phyloP scores from a whole-genome alignment of 148 eudicot species.

The Polygonum maritimum region DNA sequence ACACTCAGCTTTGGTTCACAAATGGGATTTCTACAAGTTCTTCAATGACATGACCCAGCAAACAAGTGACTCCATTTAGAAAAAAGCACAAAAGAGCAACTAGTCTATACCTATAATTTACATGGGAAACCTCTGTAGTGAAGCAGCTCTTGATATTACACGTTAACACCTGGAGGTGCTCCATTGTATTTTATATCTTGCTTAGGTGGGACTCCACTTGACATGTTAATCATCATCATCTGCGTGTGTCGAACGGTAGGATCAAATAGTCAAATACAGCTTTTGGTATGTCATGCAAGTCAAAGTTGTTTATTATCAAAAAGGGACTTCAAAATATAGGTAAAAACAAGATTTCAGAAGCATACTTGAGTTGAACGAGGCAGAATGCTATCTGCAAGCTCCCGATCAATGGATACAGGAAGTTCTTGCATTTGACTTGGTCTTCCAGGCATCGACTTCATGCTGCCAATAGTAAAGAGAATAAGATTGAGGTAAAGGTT shows the following conservation, averaged over 20 bases:
- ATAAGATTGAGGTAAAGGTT: neutral
- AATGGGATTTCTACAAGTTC: constrained; percentile 5
- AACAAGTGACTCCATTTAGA: constrained; percentile 1
- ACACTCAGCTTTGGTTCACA: constrained; percentile 6
- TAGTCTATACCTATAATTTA: constrained; percentile 8
- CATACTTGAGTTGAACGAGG: constrained; percentile 5
- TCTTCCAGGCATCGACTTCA: constrained; percentile 11
- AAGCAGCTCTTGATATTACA: constrained; percentile 1
- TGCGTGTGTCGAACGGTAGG: neutral
- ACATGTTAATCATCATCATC: constrained; percentile 8
- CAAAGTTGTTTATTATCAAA: neutral
- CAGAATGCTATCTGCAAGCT: constrained; percentile 11
- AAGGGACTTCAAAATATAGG: neutral
- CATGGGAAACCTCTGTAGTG: neutral
- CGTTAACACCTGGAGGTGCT: constrained; percentile 7
- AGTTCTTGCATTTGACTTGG: constrained; percentile 5
- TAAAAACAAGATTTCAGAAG: neutral
- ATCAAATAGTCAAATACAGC: neutral
- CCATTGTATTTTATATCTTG: constrained; percentile 1
- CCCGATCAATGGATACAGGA: constrained; percentile 12
- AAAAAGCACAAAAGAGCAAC: constrained; percentile 5
- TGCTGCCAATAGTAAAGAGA: neutral
- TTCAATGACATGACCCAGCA: neutral
- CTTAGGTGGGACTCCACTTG: constrained; percentile 5
- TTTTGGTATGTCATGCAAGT: neutral